Percentiles rank a stretch among this genome's conserved stretches.
phyloP scores from a whole-genome alignment of 2,329 filamentous ascomycete genomes.

The Rhytidhysteron rufulum region DNA sequence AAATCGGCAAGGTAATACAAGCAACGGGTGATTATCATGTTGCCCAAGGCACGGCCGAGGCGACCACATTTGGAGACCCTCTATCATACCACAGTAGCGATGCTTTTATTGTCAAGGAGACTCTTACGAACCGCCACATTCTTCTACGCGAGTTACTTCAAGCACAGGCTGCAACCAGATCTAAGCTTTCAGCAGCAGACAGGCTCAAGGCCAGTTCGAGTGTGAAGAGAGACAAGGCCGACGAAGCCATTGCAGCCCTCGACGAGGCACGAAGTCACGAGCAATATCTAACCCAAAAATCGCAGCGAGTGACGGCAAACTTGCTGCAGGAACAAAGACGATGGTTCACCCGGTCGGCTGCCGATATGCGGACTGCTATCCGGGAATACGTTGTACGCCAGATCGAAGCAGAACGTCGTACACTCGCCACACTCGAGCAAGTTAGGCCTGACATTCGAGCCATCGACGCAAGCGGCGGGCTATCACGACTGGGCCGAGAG shows the following conservation, averaged over 20 bases:
- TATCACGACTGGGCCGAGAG: conserved; percentile 86
- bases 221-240: conserved; percentile 90
- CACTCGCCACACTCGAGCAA: conserved; percentile 86
- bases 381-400: conserved; percentile 91
- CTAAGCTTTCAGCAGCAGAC: conserved; percentile 80
- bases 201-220: conserved; percentile 81
- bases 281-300: conserved; percentile 77
- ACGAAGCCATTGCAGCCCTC: conserved; percentile 88
- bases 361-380: conserved; percentile 78
- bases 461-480: conserved; percentile 85
- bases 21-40: conserved; percentile 93
- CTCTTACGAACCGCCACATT: conserved; percentile 94
- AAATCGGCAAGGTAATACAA: conserved; percentile 90
- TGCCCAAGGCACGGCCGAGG: conserved; percentile 93
- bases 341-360: conserved; percentile 83
- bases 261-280: conserved; percentile 85
- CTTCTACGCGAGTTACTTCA: conserved; percentile 89
- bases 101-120: conserved; percentile 97
- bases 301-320: conserved; percentile 82
- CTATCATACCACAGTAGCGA: conserved; percentile 94
- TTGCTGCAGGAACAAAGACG: conserved; percentile 81
- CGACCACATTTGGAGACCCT: conserved; percentile 88
- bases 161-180: conserved; percentile 79
- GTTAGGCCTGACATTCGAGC: conserved; percentile 89
- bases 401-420: conserved; percentile 91